Evolutionary conservation across 2,329 filamentous ascomycete species (phyloP), one percentile per base, ranked within the genome.

Genomic region (Aspergillus fructus): DNA sequence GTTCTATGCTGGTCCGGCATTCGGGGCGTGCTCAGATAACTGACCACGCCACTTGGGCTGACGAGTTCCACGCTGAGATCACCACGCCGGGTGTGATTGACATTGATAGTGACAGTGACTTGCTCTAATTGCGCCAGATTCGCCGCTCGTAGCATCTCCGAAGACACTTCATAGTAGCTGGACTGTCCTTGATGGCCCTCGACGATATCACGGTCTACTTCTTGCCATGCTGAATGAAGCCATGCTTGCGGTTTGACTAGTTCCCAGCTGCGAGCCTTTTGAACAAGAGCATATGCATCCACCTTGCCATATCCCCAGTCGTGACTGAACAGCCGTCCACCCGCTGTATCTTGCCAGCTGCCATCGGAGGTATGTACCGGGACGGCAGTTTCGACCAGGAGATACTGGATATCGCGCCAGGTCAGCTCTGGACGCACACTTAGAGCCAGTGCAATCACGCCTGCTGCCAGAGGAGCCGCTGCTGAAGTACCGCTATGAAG

Each of bases 81-180:
- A 55, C 94, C 94, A 63, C 94, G 89, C 59, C 89, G 88, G 2
- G 84, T 87, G 71, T 99, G 94, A 54, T 90, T 85, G 23, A 96
- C 83, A 68, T 99, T 99, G 93, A 99, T 99, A 3, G 93, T 97
- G 34, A 99, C 85, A 0, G 93, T 97, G 37, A 99, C 90, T 75
- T 99, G 94, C 78, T 99, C 94, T 24, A 99, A 71, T 15, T 90
- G 86, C 67, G 87, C 91, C 13, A 99, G 73, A 70, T 99, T 99
- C 64, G 91, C 91, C 21, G 86, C 76, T 68, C 88, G 85, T 56
- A 97, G 79, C 85, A 93, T 91, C 19, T 92, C 86, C 53, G 85
- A 75, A 0, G 91, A 96, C 41, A 99, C 86, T 49, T 92, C 86
- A 65, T 96, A 93, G 15, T 79, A 83, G 51, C 90, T 91, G 2